Conservation (phyloP, 1,284 basidiomycete species). For the Trichosporon sp. region DNA sequence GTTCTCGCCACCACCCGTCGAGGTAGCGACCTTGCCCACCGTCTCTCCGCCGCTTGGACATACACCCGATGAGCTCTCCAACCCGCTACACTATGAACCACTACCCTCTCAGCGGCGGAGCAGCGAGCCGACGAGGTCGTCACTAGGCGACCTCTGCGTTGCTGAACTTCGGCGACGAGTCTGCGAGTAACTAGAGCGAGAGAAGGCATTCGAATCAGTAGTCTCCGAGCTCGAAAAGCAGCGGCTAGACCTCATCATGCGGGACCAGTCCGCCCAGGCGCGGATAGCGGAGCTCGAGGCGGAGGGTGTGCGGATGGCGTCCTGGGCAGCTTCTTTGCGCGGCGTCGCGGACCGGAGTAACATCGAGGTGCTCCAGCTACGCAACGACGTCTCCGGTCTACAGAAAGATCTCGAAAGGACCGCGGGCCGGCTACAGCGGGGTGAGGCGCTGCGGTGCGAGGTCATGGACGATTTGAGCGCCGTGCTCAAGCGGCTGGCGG, state of each 20-base stretch:
- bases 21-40: no score
- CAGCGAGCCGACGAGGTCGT: no score
- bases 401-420: background rate
- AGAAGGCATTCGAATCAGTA: background rate
- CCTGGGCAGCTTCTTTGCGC: background rate
- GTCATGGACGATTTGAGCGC: background rate
- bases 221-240: background rate
- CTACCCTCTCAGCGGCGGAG: no score
- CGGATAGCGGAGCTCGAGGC: conserved; percentile 8
- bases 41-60: no score
- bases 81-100: no score
- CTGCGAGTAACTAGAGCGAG: background rate
- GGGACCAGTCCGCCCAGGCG: background rate
- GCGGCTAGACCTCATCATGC: background rate
- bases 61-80: no score
- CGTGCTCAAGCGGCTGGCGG: background rate
- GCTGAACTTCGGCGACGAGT: background rate
- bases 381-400: background rate
- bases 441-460: background rate
- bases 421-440: background rate
- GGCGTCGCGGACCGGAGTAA: background rate
- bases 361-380: background rate
- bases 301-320: background rate
- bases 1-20: background rate
- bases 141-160: background rate